A percentile compares a stretch with the other conserved stretches of the same genome.
Evolutionary conservation across 371 early-diverging fungal genomes (phyloP).

Genomic region (Lichtheimia ramosa): DNA sequence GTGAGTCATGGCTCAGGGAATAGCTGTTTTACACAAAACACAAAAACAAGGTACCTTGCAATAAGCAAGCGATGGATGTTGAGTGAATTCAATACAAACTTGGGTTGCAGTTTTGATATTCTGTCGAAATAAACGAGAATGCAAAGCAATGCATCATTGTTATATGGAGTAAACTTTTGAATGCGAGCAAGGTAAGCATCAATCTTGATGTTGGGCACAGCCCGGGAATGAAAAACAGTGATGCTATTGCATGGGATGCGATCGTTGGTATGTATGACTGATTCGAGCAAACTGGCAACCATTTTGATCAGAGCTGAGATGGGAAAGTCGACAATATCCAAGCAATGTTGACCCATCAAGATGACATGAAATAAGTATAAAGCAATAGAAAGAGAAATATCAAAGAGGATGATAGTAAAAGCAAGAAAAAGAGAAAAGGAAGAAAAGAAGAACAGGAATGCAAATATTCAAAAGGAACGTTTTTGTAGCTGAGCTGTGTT

Average conservation of each 20-base stretch:
- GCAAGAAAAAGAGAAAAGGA: conserved; percentile 6
- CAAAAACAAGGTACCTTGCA: conserved; percentile 39
- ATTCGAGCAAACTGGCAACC: conserved; percentile 55
- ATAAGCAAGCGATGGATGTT: conserved; percentile 85
- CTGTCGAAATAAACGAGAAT: conserved; percentile 87
- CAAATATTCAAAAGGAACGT: conserved; percentile 4
- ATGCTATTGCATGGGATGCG: conserved; percentile 53
- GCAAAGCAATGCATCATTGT: conserved; percentile 73
- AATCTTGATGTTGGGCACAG: conserved; percentile 74
- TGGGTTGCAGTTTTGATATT: conserved; percentile 49
- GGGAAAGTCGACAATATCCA: conserved; percentile 44
- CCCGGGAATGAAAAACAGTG: conserved; percentile 83
- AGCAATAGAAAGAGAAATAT: conserved; percentile 5
- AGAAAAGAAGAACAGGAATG: conserved; percentile 6
- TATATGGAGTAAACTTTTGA: conserved; percentile 77
- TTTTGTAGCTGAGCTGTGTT: too few species aligned
- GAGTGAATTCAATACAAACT: conserved; percentile 65
- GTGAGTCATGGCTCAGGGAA: not conserved
- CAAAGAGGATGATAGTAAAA: conserved; percentile 10
- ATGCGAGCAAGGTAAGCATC: conserved; percentile 67
- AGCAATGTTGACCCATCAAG: not conserved
- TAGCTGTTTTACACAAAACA: not conserved
- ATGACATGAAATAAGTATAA: conserved; percentile 1
- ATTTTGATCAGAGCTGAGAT: conserved; percentile 30
- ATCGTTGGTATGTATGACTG: conserved; percentile 68